A percentile compares a stretch with the other conserved stretches of the same genome.
Conservation (phyloP, 345 rosid genomes). For the Hypericum perforatum region DNA sequence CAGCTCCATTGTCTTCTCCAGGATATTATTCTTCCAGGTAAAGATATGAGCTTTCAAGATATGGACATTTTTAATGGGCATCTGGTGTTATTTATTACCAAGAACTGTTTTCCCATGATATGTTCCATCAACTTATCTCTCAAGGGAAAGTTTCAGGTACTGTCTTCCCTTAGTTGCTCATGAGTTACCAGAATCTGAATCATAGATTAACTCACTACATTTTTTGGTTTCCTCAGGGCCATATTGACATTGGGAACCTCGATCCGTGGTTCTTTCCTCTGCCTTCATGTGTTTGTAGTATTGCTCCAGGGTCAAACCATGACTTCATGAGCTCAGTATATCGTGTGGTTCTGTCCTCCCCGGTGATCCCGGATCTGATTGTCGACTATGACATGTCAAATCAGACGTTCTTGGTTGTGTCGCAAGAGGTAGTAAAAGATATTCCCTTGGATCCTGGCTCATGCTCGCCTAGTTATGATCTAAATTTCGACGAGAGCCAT, state of each 20-base stretch:
- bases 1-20: constrained; percentile 16
- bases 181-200: neutral
- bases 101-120: constrained; percentile 43
- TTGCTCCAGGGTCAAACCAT: constrained; percentile 77
- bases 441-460: constrained; percentile 19
- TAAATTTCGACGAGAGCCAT: constrained; percentile 11
- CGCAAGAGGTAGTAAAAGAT: constrained; percentile 46
- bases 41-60: constrained; percentile 58
- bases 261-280: constrained; percentile 82
- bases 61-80: constrained; percentile 74
- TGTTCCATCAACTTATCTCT: constrained; percentile 70
- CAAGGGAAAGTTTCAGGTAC: constrained; percentile 38
- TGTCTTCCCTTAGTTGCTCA: constrained; percentile 2
- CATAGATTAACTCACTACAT: neutral
- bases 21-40: constrained; percentile 54
- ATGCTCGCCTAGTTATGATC: constrained; percentile 16
- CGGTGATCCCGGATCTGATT: constrained; percentile 81
- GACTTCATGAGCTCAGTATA: constrained; percentile 51
- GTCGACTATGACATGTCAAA: constrained; percentile 72
- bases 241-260: constrained; percentile 42
- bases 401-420: constrained; percentile 41
- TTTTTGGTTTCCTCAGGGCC: constrained; percentile 23
- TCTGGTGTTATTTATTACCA: constrained; percentile 54
- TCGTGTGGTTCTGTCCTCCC: constrained; percentile 79
- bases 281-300: constrained; percentile 46